phyloP scores from a whole-genome alignment of 345 rosid species.

The Dipteronia sinensis region DNA sequence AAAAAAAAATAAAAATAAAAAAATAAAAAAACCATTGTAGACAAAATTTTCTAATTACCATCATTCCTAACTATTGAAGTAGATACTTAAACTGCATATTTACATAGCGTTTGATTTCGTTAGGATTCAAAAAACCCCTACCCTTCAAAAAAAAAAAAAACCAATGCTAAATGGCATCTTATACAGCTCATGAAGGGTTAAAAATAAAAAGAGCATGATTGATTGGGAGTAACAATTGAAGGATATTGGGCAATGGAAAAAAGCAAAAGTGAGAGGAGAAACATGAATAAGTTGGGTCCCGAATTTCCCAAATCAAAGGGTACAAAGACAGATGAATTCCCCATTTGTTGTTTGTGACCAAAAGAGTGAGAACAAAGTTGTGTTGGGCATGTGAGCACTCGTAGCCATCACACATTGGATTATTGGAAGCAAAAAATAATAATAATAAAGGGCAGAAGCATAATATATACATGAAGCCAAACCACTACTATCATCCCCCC shows the following conservation, averaged over 20 bases:
- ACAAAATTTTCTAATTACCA: no score
- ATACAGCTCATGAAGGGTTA: background rate
- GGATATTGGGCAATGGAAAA: no score
- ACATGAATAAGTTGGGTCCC: constrained; percentile 29
- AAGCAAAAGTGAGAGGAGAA: background rate
- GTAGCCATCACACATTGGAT: constrained; percentile 14
- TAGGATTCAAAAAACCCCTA: no score
- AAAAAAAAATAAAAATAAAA: no score
- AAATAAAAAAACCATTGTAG: no score
- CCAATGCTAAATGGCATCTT: background rate
- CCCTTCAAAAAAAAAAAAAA: no score
- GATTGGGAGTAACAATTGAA: constrained; percentile 2
- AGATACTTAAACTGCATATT: no score
- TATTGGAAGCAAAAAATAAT: background rate
- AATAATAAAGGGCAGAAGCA: constrained; percentile 9
- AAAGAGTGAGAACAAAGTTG: constrained; percentile 24
- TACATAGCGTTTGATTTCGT: no score
- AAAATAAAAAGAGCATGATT: background rate
- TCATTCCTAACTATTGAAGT: no score
- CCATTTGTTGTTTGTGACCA: constrained; percentile 24
- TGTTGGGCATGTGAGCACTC: constrained; percentile 27
- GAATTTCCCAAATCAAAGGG: constrained; percentile 25
- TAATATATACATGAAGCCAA: background rate
- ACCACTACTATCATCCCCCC: background rate
- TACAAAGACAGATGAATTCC: constrained; percentile 14